These are phyloP conservation scores for Elongisporangium anandrum DNA, from an alignment of 352 stramenopile genomes.

Conservation along the genomic window DNA sequence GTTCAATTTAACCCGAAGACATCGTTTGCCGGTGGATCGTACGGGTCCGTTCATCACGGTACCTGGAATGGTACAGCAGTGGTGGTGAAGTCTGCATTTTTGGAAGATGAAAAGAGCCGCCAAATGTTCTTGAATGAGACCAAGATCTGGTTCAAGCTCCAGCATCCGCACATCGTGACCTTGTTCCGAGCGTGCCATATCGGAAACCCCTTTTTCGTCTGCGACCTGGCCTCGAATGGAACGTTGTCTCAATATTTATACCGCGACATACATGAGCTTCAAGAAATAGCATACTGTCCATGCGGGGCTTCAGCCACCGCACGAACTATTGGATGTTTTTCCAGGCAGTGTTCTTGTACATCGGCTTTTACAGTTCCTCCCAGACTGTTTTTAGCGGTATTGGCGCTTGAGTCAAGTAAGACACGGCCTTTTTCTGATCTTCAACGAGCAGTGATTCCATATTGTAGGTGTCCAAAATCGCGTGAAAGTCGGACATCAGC, in stretches of 20 bases:
- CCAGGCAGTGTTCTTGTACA: slow-evolving; percentile 2
- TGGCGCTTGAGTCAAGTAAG: slow-evolving; percentile 3
- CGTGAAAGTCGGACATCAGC: slow-evolving; percentile 10
- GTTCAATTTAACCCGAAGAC: too few relatives aligned
- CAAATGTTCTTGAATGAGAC: background rate
- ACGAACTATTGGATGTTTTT: slow-evolving; percentile 5
- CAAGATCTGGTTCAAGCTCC: slow-evolving; percentile 1
- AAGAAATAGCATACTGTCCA: background rate
- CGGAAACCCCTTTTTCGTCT: too few relatives aligned
- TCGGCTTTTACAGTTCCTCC: slow-evolving; percentile 2
- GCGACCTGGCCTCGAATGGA: too few relatives aligned
- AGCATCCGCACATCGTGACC: too few relatives aligned
- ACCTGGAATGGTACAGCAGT: too few relatives aligned
- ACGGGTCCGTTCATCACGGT: background rate
- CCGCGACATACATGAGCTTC: background rate
- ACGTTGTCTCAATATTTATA: too few relatives aligned
- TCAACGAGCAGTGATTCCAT: slow-evolving; percentile 7
- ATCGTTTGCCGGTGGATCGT: background rate
- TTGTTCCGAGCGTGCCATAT: too few relatives aligned
- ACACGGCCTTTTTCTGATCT: slow-evolving; percentile 5
- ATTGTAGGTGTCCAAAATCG: slow-evolving; percentile 7
- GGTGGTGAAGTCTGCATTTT: too few relatives aligned
- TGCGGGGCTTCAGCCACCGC: slow-evolving; percentile 2
- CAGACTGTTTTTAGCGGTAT: slow-evolving; percentile 3
- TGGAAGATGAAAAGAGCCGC: too few relatives aligned